Evolutionary conservation across 257 asterid genomes (phyloP), one percentile per base, ranked within the genome.

Genomic region (Lavandula angustifolia): DNA sequence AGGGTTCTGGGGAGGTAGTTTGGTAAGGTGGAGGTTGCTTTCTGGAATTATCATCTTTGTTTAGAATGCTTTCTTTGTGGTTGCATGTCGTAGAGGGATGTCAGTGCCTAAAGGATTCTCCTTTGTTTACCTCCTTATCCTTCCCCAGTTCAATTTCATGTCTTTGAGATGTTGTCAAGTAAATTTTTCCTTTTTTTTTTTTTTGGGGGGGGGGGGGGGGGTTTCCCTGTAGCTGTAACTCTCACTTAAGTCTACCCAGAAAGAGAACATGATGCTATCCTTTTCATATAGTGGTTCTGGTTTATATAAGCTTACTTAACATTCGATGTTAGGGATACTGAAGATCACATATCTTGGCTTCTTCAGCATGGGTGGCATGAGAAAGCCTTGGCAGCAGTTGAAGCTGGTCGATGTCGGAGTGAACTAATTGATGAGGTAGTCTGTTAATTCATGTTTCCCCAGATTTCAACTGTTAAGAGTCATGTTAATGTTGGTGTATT

Each of bases 291-390:
- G 46, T 48, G 51, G 64, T 44, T 59, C 64, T 68, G 47, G 43
- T 38, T 60, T 53, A 52, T 48, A 17, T 35, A 55, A 70, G 59
- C 57, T 59, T 71, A 62, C 54, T 73, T 18, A 17, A 66, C 40
- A 44, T 73, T 71, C 68, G 41, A 71, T 74, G 70, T 66, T 72
- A 94, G 99, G 98, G 99, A 94, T 80, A 59, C 92, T 69, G 99
- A 94, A 82, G 99, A 90, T 80, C 99, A 94, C 83, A 90, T 94
- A 66, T 59, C 96, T 62, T 94, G 99, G 98, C 99, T 94, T 78
- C 95, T 94, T 69, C 89, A 90, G 79, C 99, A 87, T 73, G 96
- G 95, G 54, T 74, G 83, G 72, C 98, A 94, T 77, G 98, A 88
- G 79, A 86, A 90, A 78, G 99, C 99, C 68, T 82, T 94, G 85